Percentiles rank a stretch among this genome's conserved stretches.
Evolutionary conservation across 192 early-diverging fungal genomes (phyloP).

Genomic region (Spizellomyces sp.): DNA sequence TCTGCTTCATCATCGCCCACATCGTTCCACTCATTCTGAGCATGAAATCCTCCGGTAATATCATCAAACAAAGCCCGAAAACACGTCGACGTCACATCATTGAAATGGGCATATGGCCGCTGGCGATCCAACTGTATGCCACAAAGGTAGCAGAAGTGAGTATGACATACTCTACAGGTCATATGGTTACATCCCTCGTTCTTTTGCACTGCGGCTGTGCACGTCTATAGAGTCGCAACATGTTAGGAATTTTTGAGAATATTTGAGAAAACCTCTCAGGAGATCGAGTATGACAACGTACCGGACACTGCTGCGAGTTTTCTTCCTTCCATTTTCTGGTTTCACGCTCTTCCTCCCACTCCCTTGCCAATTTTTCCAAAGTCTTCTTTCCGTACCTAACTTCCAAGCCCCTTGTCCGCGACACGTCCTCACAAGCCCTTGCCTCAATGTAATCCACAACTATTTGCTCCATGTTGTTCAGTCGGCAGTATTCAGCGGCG

Average conservation of each 20-base stretch:
- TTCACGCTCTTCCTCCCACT: conserved; percentile 29
- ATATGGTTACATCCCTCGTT: conserved; percentile 42
- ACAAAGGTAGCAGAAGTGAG: conserved; percentile 46
- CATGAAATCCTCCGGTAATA: not conserved
- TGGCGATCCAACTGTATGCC: conserved; percentile 6
- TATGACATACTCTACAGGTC: conserved; percentile 36
- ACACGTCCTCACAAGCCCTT: not conserved
- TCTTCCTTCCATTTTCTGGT: conserved; percentile 24
- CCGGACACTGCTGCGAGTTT: conserved; percentile 43
- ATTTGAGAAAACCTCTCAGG: no score
- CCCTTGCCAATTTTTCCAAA: conserved; percentile 24
- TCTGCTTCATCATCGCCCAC: not conserved
- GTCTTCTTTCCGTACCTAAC: conserved; percentile 38
- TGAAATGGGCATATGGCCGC: conserved; percentile 21
- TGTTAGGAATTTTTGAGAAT: not conserved
- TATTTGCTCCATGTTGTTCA: conserved; percentile 19
- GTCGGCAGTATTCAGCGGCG: conserved; percentile 36
- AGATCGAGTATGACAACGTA: conserved; percentile 4
- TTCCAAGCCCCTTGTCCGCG: conserved; percentile 17
- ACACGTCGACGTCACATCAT: conserved; percentile 3
- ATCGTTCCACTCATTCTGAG: not conserved
- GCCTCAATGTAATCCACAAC: conserved; percentile 32
- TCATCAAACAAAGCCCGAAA: conserved; percentile 23
- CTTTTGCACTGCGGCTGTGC: conserved; percentile 20
- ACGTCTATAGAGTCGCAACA: not conserved